Evolutionary conservation across 1,284 basidiomycete genomes (phyloP), one percentile per base, ranked within the genome.

Genomic region (Heliocybe sulcata): DNA sequence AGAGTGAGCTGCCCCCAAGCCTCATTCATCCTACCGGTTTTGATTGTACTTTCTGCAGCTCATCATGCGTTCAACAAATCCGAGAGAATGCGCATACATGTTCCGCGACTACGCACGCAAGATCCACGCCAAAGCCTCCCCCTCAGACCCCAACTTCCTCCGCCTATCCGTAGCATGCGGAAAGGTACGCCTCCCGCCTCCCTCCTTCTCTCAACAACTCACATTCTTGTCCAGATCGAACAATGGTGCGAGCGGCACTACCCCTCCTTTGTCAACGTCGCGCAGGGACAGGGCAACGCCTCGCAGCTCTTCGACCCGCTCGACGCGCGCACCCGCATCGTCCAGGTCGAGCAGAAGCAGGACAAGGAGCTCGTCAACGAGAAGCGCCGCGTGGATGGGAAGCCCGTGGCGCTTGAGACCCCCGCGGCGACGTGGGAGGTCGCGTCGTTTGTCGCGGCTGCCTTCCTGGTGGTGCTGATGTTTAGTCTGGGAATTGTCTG

Each of bases 191-290:
- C 14, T 2, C 26, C 27, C 10, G 26, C 52, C 45, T 8, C 42
- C 27, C 11, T 19, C 23, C 53, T 50, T 22, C 23, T 19, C 29
- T 22, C 19, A 22, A 42, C 47, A 49, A 20, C 51, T 35, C 47
- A 45, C 54, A 12, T 54, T 33, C 12, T 23, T 2, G 27, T 27
- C 14, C 68, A 94, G 90, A 91, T 97, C 67, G 93, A 96, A 63
- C 83, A 87, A 72, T 97, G 94, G 94, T 85, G 77, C 59, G 94
- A 97, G 69, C 87, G 85, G 63, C 79, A 93, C 71, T 95, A 90
- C 71, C 92, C 92, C 1, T 89, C 91, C 2, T 94, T 94, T 73
- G 81, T 94, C 54, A 61, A 72, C 12, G 65, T 92, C 60, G 61
- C 62, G 50, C 61, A 67, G 29, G 55, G 62, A 3, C 64, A 66